A percentile compares a stretch with the other conserved stretches of the same genome.
Evolutionary conservation across 306 rosid species (phyloP).

Genomic region (Citrullus amarus): DNA sequence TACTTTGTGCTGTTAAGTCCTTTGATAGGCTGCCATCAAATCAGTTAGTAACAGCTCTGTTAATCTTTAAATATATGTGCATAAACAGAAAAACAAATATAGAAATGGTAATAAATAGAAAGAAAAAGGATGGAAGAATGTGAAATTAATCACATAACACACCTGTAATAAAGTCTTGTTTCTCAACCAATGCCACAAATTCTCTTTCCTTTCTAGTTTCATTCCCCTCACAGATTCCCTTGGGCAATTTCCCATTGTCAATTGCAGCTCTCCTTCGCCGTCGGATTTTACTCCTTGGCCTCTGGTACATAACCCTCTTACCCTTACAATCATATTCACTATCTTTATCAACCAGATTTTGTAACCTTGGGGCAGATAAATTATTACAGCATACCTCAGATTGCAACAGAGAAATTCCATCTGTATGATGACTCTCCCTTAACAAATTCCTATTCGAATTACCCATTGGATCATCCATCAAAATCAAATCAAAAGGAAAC

Average conservation of each 20-base stretch:
- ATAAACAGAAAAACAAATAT: background rate
- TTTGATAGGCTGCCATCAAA: background rate
- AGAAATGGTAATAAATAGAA: too few species aligned
- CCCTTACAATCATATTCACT: constrained; percentile 46
- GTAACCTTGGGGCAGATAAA: constrained; percentile 24
- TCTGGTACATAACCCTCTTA: constrained; percentile 33
- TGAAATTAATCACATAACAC: background rate
- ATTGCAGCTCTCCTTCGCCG: constrained; percentile 32
- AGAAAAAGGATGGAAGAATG: too few species aligned
- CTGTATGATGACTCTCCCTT: constrained; percentile 15
- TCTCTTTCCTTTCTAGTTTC: background rate
- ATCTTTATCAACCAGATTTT: constrained; percentile 35
- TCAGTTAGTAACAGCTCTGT: background rate
- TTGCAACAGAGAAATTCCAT: constrained; percentile 33
- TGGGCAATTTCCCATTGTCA: constrained; percentile 27
- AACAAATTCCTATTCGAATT: constrained; percentile 18
- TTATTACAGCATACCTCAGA: constrained; percentile 34
- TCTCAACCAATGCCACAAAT: constrained; percentile 9
- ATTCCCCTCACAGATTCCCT: constrained; percentile 9
- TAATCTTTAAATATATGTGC: background rate
- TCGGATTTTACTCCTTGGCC: constrained; percentile 48
- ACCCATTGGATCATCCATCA: constrained; percentile 20
- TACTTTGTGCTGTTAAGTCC: background rate
- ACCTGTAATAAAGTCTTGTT: constrained; percentile 20
- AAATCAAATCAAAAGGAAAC: constrained; percentile 56